Conservation (phyloP, 2,329 filamentous ascomycete genomes). For the Exophiala viscosa region DNA sequence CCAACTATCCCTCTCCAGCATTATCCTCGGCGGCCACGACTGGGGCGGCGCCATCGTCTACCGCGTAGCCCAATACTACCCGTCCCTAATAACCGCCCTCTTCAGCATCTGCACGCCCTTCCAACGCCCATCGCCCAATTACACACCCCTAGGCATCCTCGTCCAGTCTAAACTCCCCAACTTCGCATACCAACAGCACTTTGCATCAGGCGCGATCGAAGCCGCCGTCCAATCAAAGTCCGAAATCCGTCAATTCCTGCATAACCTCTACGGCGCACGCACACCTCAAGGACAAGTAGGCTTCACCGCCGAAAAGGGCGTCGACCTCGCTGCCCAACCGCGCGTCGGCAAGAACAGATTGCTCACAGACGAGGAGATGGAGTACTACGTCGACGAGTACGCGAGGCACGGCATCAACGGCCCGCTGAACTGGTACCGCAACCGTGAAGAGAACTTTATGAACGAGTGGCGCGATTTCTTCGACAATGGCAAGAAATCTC, state of each 20-base stretch:
- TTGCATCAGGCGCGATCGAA: constrained; percentile 66
- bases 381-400: constrained; percentile 73
- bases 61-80: constrained; percentile 69
- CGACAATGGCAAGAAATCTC: constrained; percentile 9
- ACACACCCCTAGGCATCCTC: constrained; percentile 56
- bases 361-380: constrained; percentile 65
- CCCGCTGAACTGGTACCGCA: constrained; percentile 86
- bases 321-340: constrained; percentile 62
- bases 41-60: constrained; percentile 80
- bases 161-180: constrained; percentile 59
- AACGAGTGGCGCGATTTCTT: constrained; percentile 58
- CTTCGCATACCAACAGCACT: constrained; percentile 81
- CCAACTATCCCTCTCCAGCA: constrained; percentile 52
- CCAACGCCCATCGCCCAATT: constrained; percentile 51
- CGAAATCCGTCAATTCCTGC: constrained; percentile 67
- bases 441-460: constrained; percentile 65
- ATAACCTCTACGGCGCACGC: constrained; percentile 65
- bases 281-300: constrained; percentile 53
- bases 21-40: constrained; percentile 88
- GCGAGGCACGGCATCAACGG: constrained; percentile 69
- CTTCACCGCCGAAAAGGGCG: constrained; percentile 60
- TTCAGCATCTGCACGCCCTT: constrained; percentile 82
- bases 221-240: constrained; percentile 53
- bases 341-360: constrained; percentile 51
- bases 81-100: constrained; percentile 66